Base-by-base conservation (phyloP, 176 grass and related monocot genomes). In the Luzula sylvatica region DNA sequence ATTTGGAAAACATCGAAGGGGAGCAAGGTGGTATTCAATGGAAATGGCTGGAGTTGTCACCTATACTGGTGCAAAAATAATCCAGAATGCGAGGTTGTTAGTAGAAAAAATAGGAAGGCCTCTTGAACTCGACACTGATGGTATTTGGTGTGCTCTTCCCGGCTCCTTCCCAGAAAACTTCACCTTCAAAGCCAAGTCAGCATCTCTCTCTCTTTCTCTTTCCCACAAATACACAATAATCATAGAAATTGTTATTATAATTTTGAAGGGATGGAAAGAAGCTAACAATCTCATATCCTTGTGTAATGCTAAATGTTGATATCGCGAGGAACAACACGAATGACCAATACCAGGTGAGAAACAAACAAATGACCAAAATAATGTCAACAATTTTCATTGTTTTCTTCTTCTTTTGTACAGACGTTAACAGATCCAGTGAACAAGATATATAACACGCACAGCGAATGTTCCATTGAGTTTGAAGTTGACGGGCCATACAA, bases 1-100 rank as follows among this genome's bases (percentile, higher is more conserved):
- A 35, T 35, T 35, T 35, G 5, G 30, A 35, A 35, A 35, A 35
- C 5, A 35, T 9, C 5, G 30, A 35, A 95, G 84, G 79, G 88
- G 90, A 32, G 90, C 90, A 82, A 95, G 90, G 72, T 95, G 90
- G 90, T 95, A 95, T 38, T 95, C 90, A 69, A 95, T 95, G 90
- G 90, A 95, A 88, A 95, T 95, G 90, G 89, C 89, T 72, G 89
- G 89, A 65, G 89, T 95, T 68, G 89, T 95, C 13, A 95, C 89
- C 46, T 95, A 95, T 72, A 95, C 89, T 72, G 89, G 89, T 61
- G 89, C 89, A 1, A 95, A 95, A 56, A 95, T 95, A 44, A 95
- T 95, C 39, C 89, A 95, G 74, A 88, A 95, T 75, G 83, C 89
- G 23, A 79, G 89, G 26, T 39, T 95, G 45, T 83, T 95, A 72